These are phyloP conservation scores for Arthrobotrys musiformis DNA, from an alignment of 2,329 filamentous ascomycete species.

Conservation along the genomic window DNA sequence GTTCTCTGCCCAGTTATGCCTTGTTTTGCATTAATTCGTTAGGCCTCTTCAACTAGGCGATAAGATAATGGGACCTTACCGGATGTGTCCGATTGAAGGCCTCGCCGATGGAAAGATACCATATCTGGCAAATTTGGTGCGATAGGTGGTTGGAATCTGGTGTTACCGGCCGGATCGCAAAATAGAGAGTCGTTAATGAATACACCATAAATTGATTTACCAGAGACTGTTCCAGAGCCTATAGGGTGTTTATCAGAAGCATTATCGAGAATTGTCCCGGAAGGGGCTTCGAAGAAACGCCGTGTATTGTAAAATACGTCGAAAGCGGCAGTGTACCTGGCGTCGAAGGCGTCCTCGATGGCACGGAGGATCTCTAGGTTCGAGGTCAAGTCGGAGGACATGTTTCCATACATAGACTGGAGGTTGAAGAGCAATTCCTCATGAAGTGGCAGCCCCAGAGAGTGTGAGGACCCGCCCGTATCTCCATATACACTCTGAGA, in stretches of 20 bases:
- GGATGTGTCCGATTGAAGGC: not conserved
- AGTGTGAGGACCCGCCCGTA: not conserved
- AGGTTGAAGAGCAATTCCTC: not conserved
- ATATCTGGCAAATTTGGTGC: conserved; percentile 3
- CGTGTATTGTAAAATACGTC: conserved; percentile 51
- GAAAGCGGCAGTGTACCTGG: conserved; percentile 35
- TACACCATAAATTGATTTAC: conserved; percentile 46
- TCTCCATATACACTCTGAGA: not conserved
- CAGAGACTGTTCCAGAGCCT: not conserved
- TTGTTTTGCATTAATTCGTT: not conserved
- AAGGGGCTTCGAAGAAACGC: conserved; percentile 26
- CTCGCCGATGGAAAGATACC: not conserved
- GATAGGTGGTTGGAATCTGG: not conserved
- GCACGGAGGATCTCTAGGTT: not conserved
- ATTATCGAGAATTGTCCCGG: conserved; percentile 22
- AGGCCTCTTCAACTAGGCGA: not conserved
- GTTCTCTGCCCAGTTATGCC: not conserved
- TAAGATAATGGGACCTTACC: not conserved
- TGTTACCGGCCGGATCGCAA: not conserved
- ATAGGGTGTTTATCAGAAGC: not conserved
- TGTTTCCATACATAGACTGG: conserved; percentile 15
- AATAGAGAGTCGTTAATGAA: not conserved
- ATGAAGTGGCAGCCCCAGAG: not conserved
- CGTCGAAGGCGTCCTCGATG: conserved; percentile 38
- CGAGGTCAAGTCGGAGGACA: not conserved